Base-by-base conservation (phyloP, 768 basidiomycete species). In the Mycena leptocephala region DNA sequence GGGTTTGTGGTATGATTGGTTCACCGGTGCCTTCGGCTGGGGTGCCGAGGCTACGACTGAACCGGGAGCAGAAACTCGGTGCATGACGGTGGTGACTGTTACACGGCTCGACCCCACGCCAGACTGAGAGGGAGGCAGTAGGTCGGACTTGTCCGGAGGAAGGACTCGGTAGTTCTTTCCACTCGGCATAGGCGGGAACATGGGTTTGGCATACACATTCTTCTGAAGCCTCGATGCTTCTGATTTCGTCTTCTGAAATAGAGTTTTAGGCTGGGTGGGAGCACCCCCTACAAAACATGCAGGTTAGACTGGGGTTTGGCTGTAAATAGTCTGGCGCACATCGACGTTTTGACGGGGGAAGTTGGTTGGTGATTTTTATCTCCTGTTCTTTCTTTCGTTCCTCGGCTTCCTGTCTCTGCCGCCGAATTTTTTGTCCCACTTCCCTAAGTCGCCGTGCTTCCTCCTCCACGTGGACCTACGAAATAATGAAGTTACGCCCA, bases 371-470 rank as follows among this genome's bases (percentile, higher is more conserved):
- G 66, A 93, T 79, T 82, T 95, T 95, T 73, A 96, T 90, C 83
- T 94, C 92, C 73, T 92, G 89, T 83, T 94, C 94, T 83, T 89
- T 95, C 87, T 94, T 95, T 76, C 92, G 92, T 81, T 93, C 92
- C 43, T 93, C 94, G 14, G 90, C 93, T 82, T 93, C 92, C 80
- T 91, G 88, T 24, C 94, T 92, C 79, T 93, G 91, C 58, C 84
- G 90, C 76, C 94, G 92, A 77, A 96, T 87, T 77, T 89, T 92
- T 53, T 87, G 87, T 35, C 91, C 90, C 14, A 90, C 86, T 81
- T 92, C 91, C 82, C 95, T 93, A 32, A 96, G 84, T 53, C 93
- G 90, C 80, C 88, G 86, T 16, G 92, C 89, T 82, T 95, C 94
- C 55, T 88, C 87, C 64, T 90, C 89, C 58, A 89, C 88, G 48